These are phyloP conservation scores for Aspergillus neoniger DNA, from an alignment of 2,329 filamentous ascomycete genomes.

Conservation along the genomic window DNA sequence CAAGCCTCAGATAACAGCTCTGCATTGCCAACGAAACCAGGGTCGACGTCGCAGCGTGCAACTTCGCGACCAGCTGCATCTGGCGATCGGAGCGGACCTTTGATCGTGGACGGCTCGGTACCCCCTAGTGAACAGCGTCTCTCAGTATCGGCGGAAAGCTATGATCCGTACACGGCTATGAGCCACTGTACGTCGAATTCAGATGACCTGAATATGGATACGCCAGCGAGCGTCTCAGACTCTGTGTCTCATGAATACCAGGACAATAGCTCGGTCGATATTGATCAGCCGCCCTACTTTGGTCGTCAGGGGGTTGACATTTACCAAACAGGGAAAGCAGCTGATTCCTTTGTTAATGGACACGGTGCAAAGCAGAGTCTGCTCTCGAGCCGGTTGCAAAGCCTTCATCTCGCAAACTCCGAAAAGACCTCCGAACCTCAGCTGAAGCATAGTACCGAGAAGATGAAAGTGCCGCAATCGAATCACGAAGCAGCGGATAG, in stretches of 20 bases:
- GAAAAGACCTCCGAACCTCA: slow-evolving; percentile 31
- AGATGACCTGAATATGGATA: slow-evolving; percentile 40
- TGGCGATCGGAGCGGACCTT: slow-evolving; percentile 39
- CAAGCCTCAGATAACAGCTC: slow-evolving; percentile 28
- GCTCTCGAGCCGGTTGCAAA: slow-evolving; percentile 42
- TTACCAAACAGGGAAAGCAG: slow-evolving; percentile 18
- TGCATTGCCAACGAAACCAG: slow-evolving; percentile 22
- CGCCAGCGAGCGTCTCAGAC: slow-evolving; percentile 41
- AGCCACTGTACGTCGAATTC: slow-evolving; percentile 46
- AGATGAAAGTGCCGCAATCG: slow-evolving; percentile 21
- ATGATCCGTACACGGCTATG: slow-evolving; percentile 39
- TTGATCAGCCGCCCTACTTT: slow-evolving; percentile 34
- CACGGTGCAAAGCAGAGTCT: slow-evolving; percentile 34
- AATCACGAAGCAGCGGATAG: slow-evolving; percentile 30
- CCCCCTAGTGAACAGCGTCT: slow-evolving; percentile 40
- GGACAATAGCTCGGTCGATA: slow-evolving; percentile 39
- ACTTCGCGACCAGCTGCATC: slow-evolving; percentile 31
- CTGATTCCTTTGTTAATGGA: slow-evolving; percentile 27
- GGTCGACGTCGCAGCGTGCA: slow-evolving; percentile 25
- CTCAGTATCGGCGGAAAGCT: slow-evolving; percentile 35
- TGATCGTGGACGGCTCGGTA: slow-evolving; percentile 52
- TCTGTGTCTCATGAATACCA: slow-evolving; percentile 42
- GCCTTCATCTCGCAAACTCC: slow-evolving; percentile 40
- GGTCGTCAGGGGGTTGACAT: slow-evolving; percentile 30
- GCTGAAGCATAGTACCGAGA: slow-evolving; percentile 28